Evolutionary conservation across 306 rosid species (phyloP), one percentile per base, ranked within the genome.

Genomic region (Inga leiocalycina): DNA sequence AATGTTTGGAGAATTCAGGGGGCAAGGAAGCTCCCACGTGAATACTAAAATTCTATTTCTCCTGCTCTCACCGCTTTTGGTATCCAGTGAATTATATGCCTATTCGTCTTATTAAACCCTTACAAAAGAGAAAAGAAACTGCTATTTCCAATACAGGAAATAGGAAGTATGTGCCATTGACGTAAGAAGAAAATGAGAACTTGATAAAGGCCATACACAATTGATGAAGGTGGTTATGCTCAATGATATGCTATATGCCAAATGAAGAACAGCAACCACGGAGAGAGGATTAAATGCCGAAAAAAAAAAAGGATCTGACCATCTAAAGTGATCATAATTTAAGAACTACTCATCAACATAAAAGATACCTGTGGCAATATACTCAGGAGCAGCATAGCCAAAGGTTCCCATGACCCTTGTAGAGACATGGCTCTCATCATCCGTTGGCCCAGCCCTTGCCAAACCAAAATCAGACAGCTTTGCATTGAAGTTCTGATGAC

Each of bases 341-440:
- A 54, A 67, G 84, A 80, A 43, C 41, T 57, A 76, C 24, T 22
- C 17, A 11, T 77, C 62, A 52, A 77, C 80, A 8, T 82, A 41
- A 61, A 66, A 76, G 27, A 51, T 94, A 94, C 99, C 97, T 90
- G 99, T 94, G 44, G 94, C 93, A 92, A 97, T 86, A 77, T 94
- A 97, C 83, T 94, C 97, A 3, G 99, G 99, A 39, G 98, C 99
- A 11, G 98, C 97, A 71, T 94, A 97, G 57, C 99, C 99, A 84
- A 79, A 92, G 16, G 99, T 97, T 66, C 98, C 99, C 99, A 94
- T 97, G 48, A 97, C 92, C 87, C 97, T 78, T 17, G 99, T 94
- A 80, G 98, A 91, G 88, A 97, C 99, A 75, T 94, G 87, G 84
- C 98, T 97, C 80, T 62, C 82, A 88, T 90, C 97, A 69, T 89